Evolutionary conservation across 2,329 filamentous ascomycete genomes (phyloP).

Genomic region (Penicillium freii): DNA sequence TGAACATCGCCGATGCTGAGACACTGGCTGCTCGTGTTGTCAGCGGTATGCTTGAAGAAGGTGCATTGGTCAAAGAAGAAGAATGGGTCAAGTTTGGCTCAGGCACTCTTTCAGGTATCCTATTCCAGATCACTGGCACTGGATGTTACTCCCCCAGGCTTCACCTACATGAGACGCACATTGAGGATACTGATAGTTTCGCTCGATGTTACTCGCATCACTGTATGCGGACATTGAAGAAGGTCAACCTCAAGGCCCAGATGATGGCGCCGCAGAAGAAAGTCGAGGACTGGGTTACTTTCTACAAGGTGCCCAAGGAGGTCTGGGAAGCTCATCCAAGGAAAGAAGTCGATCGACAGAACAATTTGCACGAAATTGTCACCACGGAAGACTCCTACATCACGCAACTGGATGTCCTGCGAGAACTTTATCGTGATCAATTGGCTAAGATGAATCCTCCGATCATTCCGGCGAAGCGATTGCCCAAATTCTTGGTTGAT

Average conservation of each 20-base stretch:
- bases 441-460: slow-evolving; percentile 70
- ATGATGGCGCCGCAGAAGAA: slow-evolving; percentile 66
- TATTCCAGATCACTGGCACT: slow-evolving; percentile 87
- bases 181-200: slow-evolving; percentile 56
- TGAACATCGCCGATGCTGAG: slow-evolving; percentile 97
- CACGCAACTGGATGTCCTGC: slow-evolving; percentile 80
- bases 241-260: slow-evolving; percentile 80
- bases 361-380: slow-evolving; percentile 92
- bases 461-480: slow-evolving; percentile 74
- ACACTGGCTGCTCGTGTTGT: slow-evolving; percentile 76
- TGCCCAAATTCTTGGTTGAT: slow-evolving; percentile 74
- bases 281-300: slow-evolving; percentile 82
- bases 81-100: slow-evolving; percentile 95
- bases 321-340: slow-evolving; percentile 68
- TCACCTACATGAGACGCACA: slow-evolving; percentile 71
- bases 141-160: slow-evolving; percentile 88
- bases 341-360: slow-evolving; percentile 90
- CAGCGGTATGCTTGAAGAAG: slow-evolving; percentile 72
- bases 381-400: slow-evolving; percentile 91
- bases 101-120: slow-evolving; percentile 78
- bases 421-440: slow-evolving; percentile 79
- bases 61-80: slow-evolving; percentile 80
- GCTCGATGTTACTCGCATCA: slow-evolving; percentile 91
- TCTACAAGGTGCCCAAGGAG: slow-evolving; percentile 79
- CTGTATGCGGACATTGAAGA: slow-evolving; percentile 90